Evolutionary conservation across 2,329 filamentous ascomycete species (phyloP), one percentile per base, ranked within the genome.

Genomic region (Endothia cerciana): DNA sequence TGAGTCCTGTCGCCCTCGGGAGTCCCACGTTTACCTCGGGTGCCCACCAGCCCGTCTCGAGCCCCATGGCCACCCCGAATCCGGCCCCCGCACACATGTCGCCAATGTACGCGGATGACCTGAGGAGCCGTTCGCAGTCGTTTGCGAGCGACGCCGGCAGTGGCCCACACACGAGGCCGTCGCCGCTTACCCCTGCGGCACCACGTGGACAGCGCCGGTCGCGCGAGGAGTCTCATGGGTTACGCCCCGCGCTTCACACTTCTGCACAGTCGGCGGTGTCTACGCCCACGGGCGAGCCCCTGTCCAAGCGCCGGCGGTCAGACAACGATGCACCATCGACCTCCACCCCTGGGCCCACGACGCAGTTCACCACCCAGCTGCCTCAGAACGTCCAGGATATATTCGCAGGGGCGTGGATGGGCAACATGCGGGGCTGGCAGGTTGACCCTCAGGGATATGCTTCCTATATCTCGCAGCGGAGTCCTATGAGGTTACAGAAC

Each of bases 331-430:
- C 25, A 17, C 30, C 17, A 10, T 11, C 28, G 15, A 7, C 43
- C 4, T 5, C 53, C 33, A 41, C 55, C 10, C 17, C 33, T 6
- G 38, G 22, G 11, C 8, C 28, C 6, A n/a, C 11, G 22, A 28
- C 45, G 11, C 60, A 57, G 15, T 64, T 66, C 55, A 66, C 60
- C 30, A 41, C 53, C 2, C 53, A 64, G 15, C n/a, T 66, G 13
- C 64, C 64, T 1, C 45, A 41, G 6, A 66, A 66, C 15, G 22
- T 66, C 11, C 55, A 57, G 55, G 60, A 53, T 22, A 63, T 66
- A 36, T 64, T 66, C 10, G 33, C 36, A 1, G 38, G 55, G 19
- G 33, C 55, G n/a, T 58, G 30, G 30, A 41, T 58, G 36, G 15
- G 28, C 36, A 58, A 17, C 11, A 58, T 40, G n/a, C 30, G 40